A percentile compares a stretch with the other conserved stretches of the same genome.
These are phyloP conservation scores for Backusella morwellensis DNA, from an alignment of 192 early-diverging fungal species.

Conservation along the genomic window DNA sequence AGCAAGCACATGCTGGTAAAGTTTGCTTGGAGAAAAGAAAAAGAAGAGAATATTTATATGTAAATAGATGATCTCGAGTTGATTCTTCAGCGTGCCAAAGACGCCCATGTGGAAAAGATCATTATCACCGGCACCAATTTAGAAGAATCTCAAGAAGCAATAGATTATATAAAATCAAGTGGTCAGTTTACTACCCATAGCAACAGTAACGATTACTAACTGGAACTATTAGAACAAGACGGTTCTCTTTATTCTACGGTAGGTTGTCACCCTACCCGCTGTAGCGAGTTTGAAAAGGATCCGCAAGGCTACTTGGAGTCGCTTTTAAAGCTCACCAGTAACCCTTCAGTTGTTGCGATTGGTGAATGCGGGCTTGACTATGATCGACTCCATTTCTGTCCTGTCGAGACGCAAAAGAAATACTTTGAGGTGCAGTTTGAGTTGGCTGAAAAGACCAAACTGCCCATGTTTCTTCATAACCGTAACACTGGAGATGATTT, in stretches of 20 bases:
- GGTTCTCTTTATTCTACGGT: slow-evolving; percentile 67
- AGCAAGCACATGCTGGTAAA: slow-evolving; percentile 65
- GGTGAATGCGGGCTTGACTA: slow-evolving; percentile 97
- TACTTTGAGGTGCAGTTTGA: slow-evolving; percentile 83
- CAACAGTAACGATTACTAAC: too few relatives aligned
- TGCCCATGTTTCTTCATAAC: slow-evolving; percentile 94
- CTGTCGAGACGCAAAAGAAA: slow-evolving; percentile 68
- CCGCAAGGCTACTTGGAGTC: slow-evolving; percentile 62
- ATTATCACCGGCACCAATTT: slow-evolving; percentile 80
- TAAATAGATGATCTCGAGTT: slow-evolving; percentile 59
- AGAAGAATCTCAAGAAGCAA: slow-evolving; percentile 58
- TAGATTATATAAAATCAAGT: slow-evolving; percentile 46
- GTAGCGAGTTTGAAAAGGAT: slow-evolving; percentile 66
- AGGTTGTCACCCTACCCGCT: slow-evolving; percentile 86
- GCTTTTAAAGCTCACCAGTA: slow-evolving; percentile 45
- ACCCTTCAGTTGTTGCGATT: slow-evolving; percentile 76
- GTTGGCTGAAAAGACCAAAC: slow-evolving; percentile 65
- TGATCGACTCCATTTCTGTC: slow-evolving; percentile 85
- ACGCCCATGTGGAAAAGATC: slow-evolving; percentile 70
- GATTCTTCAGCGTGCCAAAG: slow-evolving; percentile 63
- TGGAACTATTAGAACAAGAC: slow-evolving; percentile 15
- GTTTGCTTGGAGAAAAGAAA: not conserved
- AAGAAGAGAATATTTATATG: not conserved
- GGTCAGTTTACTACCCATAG: not conserved
- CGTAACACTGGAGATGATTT: slow-evolving; percentile 84